Conservation (phyloP, 2,329 filamentous ascomycete species). For the Pseudogymnoascus sp. region DNA sequence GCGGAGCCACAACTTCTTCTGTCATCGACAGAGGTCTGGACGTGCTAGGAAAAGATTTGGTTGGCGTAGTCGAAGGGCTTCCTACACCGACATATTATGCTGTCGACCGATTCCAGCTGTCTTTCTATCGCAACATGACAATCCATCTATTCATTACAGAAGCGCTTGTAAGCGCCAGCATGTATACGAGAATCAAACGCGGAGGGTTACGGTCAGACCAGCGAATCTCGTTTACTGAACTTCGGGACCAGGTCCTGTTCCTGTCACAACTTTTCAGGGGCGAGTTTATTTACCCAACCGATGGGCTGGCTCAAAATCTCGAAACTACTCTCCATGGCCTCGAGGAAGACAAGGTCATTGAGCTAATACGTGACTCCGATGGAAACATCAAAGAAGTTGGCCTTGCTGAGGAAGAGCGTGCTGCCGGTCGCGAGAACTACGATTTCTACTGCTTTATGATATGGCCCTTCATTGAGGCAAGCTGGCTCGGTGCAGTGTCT, state of each 20-base stretch:
- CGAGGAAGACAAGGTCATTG: constrained; percentile 70
- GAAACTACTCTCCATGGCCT: constrained; percentile 70
- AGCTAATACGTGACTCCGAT: constrained; percentile 49
- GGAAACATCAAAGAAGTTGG: constrained; percentile 59
- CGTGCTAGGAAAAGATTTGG: constrained; percentile 81
- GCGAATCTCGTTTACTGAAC: constrained; percentile 64
- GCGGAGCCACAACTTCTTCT: constrained; percentile 65
- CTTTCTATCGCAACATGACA: constrained; percentile 98
- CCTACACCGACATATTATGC: constrained; percentile 91
- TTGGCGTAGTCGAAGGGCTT: constrained; percentile 69
- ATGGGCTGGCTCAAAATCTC: constrained; percentile 73
- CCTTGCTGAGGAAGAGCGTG: constrained; percentile 66
- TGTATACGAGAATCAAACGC: constrained; percentile 86
- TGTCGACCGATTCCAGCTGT: constrained; percentile 92
- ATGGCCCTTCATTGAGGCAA: constrained; percentile 95
- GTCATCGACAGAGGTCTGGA: constrained; percentile 88
- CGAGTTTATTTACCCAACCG: constrained; percentile 93
- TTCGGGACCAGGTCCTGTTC: constrained; percentile 76
- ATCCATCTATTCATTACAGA: constrained; percentile 97
- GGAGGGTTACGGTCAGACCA: constrained; percentile 80
- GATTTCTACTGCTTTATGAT: constrained; percentile 99
- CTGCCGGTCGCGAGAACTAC: constrained; percentile 81
- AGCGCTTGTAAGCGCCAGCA: constrained; percentile 76
- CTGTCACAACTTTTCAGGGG: constrained; percentile 88
- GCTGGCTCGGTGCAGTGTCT: constrained; percentile 84